Conservation (phyloP, 805 yeast genomes). For the Nakazawaea holstii region DNA sequence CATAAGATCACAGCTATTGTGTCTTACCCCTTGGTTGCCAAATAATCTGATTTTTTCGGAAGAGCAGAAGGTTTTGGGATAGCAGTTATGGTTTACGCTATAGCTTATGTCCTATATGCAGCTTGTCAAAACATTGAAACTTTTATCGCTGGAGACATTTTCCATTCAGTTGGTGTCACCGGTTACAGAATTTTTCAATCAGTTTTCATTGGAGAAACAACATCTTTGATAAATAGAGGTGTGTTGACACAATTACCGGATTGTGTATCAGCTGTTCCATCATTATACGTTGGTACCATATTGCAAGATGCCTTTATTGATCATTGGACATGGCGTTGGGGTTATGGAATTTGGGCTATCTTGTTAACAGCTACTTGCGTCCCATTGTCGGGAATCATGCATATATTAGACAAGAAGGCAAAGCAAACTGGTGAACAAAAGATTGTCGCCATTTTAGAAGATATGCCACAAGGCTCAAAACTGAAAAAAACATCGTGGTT, state of each 20-base stretch:
- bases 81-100: slow-evolving; percentile 24
- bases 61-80: slow-evolving; percentile 32
- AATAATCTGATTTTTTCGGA: slow-evolving; percentile 34
- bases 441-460: neutral
- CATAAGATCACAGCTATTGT: slow-evolving; percentile 33
- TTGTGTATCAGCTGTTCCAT: slow-evolving; percentile 22
- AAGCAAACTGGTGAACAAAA: slow-evolving; percentile 13
- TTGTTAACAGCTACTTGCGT: slow-evolving; percentile 15
- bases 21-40: slow-evolving; percentile 33
- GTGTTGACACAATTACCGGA: slow-evolving; percentile 28
- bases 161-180: slow-evolving; percentile 31
- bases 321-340: slow-evolving; percentile 3
- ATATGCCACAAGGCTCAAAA: slow-evolving; percentile 15
- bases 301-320: slow-evolving; percentile 21
- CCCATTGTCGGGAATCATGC: slow-evolving; percentile 20
- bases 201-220: slow-evolving; percentile 31
- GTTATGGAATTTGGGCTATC: slow-evolving; percentile 7
- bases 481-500: slow-evolving; percentile 13
- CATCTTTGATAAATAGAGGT: slow-evolving; percentile 33
- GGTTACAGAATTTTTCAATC: slow-evolving; percentile 31
- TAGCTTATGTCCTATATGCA: slow-evolving; percentile 33
- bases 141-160: slow-evolving; percentile 31
- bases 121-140: slow-evolving; percentile 28
- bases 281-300: slow-evolving; percentile 22
- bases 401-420: slow-evolving; percentile 17